Conservation (phyloP, 805 yeast species). For the Candida ortonii region DNA sequence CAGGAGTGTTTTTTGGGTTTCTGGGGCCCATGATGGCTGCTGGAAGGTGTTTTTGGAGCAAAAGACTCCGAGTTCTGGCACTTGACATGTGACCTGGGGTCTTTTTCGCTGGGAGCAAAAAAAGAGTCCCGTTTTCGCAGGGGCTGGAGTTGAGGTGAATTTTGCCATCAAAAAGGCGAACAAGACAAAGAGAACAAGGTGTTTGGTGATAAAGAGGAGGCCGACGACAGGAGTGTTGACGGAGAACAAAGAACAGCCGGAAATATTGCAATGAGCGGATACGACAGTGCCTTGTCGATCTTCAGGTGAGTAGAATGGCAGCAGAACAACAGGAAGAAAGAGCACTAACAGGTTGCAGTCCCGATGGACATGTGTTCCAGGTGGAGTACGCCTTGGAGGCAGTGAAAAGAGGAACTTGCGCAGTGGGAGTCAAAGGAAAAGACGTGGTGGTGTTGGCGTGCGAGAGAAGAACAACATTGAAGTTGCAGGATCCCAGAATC, state of each 20-base stretch:
- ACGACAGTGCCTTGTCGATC: slow-evolving; percentile 97
- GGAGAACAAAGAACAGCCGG: too few relatives aligned
- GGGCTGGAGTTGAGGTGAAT: too few relatives aligned
- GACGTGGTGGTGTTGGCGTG: slow-evolving; percentile 91
- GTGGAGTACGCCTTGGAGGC: slow-evolving; percentile 98
- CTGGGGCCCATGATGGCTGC: too few relatives aligned
- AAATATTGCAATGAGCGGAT: slow-evolving; percentile 83
- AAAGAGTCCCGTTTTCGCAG: not conserved
- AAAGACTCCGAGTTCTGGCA: too few relatives aligned
- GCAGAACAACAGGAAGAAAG: not conserved
- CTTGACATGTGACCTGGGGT: too few relatives aligned
- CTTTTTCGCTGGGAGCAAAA: slow-evolving; percentile 2
- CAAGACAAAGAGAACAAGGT: not conserved
- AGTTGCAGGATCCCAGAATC: slow-evolving; percentile 93
- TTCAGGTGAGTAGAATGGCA: slow-evolving; percentile 67
- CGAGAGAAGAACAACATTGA: slow-evolving; percentile 92
- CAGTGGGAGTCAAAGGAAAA: slow-evolving; percentile 93
- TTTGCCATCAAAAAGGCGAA: slow-evolving; percentile 6
- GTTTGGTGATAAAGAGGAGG: too few relatives aligned
- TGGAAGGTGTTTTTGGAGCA: too few relatives aligned
- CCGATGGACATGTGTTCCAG: slow-evolving; percentile 98
- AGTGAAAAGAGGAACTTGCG: slow-evolving; percentile 96
- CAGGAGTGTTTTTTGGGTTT: not conserved
- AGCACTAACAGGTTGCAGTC: slow-evolving; percentile 45
- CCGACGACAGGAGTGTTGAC: too few relatives aligned